A percentile compares a stretch with the other conserved stretches of the same genome.
Conservation (phyloP, 148 eudicot genomes). For the Polygonum maritimum region DNA sequence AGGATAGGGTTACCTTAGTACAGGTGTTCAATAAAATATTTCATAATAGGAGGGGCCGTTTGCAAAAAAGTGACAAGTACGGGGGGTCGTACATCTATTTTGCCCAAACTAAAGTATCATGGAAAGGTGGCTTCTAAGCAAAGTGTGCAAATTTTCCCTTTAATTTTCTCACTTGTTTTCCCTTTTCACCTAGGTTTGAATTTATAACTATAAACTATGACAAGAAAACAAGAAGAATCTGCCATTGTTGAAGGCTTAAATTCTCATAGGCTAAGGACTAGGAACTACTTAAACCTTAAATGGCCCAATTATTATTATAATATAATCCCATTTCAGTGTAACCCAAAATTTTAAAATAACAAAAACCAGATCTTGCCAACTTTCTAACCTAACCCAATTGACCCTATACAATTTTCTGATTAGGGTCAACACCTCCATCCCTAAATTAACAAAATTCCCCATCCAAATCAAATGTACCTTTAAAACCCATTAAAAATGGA, state of each 20-base stretch:
- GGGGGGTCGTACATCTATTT: too few species aligned
- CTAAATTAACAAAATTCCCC: neutral
- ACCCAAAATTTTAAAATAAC: neutral
- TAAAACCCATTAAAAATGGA: neutral
- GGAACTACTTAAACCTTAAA: neutral
- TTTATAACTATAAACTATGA: neutral
- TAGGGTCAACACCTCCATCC: neutral
- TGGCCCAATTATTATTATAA: neutral
- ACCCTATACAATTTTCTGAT: neutral
- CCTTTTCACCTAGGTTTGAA: neutral
- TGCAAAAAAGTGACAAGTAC: too few species aligned
- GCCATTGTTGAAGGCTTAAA: neutral
- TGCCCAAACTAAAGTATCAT: conserved; percentile 1
- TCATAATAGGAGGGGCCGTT: too few species aligned
- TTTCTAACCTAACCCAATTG: neutral
- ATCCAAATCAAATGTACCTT: neutral
- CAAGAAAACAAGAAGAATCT: neutral
- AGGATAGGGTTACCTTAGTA: too few species aligned
- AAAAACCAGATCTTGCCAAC: too few species aligned
- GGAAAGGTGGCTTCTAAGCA: conserved; percentile 5
- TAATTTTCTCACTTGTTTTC: neutral
- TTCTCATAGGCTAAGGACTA: neutral
- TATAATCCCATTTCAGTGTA: too few species aligned
- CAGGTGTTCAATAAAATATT: too few species aligned
- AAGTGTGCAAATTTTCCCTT: neutral